Evolutionary conservation across 2,329 filamentous ascomycete species (phyloP).

Genomic region (Tolypocladium nubicola): DNA sequence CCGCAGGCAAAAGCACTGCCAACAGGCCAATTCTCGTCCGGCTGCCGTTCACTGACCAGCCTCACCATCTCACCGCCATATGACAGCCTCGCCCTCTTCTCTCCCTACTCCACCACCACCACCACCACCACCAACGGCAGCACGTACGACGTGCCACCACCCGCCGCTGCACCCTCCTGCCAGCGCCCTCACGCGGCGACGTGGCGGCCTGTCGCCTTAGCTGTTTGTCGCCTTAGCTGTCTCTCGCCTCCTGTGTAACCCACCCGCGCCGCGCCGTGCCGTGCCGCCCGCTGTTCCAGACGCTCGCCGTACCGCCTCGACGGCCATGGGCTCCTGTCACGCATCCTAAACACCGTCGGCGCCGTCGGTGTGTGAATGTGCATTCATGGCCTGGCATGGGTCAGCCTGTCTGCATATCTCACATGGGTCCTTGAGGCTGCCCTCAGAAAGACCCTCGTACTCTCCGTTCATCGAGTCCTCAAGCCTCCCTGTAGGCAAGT

Average conservation of each 20-base stretch:
- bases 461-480: neutral
- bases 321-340: neutral
- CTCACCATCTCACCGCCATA: neutral
- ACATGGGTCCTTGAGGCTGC: neutral
- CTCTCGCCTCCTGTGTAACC: neutral
- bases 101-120: neutral
- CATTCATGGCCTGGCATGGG: neutral
- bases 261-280: neutral
- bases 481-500: neutral
- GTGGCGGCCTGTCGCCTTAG: neutral
- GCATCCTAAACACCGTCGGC: neutral
- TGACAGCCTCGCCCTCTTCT: neutral
- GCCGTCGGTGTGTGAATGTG: neutral
- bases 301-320: neutral
- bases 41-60: neutral
- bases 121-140: neutral
- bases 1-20: neutral
- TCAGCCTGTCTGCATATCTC: neutral
- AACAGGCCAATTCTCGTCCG: neutral
- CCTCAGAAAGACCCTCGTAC: neutral
- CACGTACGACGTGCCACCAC: neutral
- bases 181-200: neutral
- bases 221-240: neutral
- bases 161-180: neutral
- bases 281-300: neutral